Evolutionary conservation across 1,284 basidiomycete genomes (phyloP).

Genomic region (Leccinum ponderosum): DNA sequence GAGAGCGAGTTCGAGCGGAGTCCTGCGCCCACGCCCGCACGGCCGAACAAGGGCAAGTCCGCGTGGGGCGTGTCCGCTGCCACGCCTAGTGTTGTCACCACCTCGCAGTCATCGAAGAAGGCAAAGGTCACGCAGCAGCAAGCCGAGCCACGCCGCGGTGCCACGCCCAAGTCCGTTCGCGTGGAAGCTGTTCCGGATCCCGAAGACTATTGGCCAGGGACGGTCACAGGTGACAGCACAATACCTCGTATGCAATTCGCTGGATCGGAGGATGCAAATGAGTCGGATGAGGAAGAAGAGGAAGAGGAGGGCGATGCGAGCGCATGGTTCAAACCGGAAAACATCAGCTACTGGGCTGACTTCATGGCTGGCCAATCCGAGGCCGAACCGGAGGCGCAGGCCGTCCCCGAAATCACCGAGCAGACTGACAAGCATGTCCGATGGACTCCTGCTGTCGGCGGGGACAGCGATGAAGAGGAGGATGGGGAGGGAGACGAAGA

Average conservation of each 20-base stretch:
- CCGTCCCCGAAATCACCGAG: constrained; percentile 8
- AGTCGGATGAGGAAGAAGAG: constrained; percentile 6
- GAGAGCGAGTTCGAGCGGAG: constrained; percentile 15
- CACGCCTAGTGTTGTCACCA: not conserved
- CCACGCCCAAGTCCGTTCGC: constrained; percentile 13
- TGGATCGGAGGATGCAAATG: constrained; percentile 6
- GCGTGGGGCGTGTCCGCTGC: constrained; percentile 15
- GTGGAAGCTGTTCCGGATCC: constrained; percentile 16
- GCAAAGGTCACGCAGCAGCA: constrained; percentile 8
- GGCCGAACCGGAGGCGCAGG: constrained; percentile 11
- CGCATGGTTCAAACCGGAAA: constrained; percentile 27
- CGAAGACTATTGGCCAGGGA: constrained; percentile 9
- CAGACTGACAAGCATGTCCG: constrained; percentile 31
- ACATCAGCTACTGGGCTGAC: constrained; percentile 29
- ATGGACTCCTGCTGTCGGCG: constrained; percentile 35
- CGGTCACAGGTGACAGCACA: not conserved
- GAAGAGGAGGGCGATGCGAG: constrained; percentile 26
- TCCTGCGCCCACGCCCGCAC: constrained; percentile 1
- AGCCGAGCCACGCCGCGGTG: constrained; percentile 7
- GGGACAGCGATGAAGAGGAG: constrained; percentile 27
- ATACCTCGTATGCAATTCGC: constrained; percentile 12
- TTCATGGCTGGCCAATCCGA: constrained; percentile 22
- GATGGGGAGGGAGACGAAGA: constrained; percentile 16
- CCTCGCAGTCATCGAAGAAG: constrained; percentile 16
- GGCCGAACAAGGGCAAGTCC: constrained; percentile 20